Base-by-base conservation (phyloP, 768 basidiomycete genomes). In the Mycena venus region DNA sequence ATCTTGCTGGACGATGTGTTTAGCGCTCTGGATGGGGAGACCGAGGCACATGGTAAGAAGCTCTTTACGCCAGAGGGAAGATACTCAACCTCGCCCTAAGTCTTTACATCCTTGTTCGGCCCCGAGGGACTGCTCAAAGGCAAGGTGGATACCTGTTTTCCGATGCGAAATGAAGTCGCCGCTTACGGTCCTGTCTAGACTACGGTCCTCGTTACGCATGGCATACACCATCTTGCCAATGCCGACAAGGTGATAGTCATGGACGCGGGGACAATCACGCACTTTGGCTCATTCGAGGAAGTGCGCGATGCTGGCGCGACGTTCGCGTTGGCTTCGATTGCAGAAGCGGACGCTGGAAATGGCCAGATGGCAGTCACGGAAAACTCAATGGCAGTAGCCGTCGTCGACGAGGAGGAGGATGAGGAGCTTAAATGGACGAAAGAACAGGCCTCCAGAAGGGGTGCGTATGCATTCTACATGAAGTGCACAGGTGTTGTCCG, bases 201-300 rank as follows among this genome's bases (percentile, higher is more conserved):
- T 3, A 74, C 73, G 36, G 63, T 74, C 4, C 73, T 74, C 40
- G 68, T 74, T 7, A 74, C 73, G 14, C 73, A 74, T 47, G 73
- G 73, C 2, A 34, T 74, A 4, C 73, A 74, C 34, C 73, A 74
- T 42, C 68, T 74, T 4, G 38, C 73, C 42, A 64, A 63, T 36
- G 73, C 73, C 5, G 73, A 69, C 68, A 74, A 70, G 38, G 73
- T 74, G 17, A 56, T 74, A 23, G 11, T 74, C 32, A 68, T 74
- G 72, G 72, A 68, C 25, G 62, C 42, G 3, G 72, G 72, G 4
- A 69, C n/a, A 4, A 74, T 74, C 27, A 56, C 61, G 6, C 67
- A 68, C 67, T 74, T 74, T 32, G 73, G 73, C 55, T 51, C 73
- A 21, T 74, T 74, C 31, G 68, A 70, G 38, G 36, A 69, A 12